phyloP scores from a whole-genome alignment of 176 grass and related monocot species.

The Aegilops sharonensis region DNA sequence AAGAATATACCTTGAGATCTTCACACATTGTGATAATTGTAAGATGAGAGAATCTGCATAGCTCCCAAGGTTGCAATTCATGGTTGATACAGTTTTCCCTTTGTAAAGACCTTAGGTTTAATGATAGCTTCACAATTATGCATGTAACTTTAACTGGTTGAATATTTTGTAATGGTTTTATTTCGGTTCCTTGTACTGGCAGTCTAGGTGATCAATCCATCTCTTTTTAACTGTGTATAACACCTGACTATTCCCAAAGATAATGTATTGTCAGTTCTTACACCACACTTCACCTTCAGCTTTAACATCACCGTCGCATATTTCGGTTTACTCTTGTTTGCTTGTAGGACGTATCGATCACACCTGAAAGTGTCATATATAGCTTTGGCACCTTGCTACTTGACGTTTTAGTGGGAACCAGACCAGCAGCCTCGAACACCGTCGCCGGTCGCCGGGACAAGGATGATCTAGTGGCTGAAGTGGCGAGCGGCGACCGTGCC shows the following conservation, averaged over 20 bases:
- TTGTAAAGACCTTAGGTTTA: neutral
- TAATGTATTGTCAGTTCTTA: neutral
- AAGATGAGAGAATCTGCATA: neutral
- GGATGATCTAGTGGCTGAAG: neutral
- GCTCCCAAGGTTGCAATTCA: neutral
- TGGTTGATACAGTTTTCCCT: neutral
- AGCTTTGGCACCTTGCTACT: constrained; percentile 94
- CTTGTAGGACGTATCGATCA: constrained; percentile 57
- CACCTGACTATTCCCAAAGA: neutral
- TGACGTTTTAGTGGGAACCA: constrained; percentile 41
- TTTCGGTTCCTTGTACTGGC: neutral
- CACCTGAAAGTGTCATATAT: constrained; percentile 93
- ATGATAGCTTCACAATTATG: constrained; percentile 4
- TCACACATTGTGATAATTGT: neutral
- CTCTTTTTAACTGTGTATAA: neutral
- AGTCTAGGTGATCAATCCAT: neutral
- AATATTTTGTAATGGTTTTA: neutral
- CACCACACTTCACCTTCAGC: neutral
- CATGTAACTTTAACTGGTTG: neutral
- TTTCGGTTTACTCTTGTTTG: constrained; percentile 25
- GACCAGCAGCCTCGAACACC: too few relatives aligned
- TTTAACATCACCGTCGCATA: neutral
- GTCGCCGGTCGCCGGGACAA: too few relatives aligned
- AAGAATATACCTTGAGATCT: neutral
- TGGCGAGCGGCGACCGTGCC: neutral